These are phyloP conservation scores for Raphanus sativus DNA, from an alignment of 345 rosid genomes.

Conservation along the genomic window DNA sequence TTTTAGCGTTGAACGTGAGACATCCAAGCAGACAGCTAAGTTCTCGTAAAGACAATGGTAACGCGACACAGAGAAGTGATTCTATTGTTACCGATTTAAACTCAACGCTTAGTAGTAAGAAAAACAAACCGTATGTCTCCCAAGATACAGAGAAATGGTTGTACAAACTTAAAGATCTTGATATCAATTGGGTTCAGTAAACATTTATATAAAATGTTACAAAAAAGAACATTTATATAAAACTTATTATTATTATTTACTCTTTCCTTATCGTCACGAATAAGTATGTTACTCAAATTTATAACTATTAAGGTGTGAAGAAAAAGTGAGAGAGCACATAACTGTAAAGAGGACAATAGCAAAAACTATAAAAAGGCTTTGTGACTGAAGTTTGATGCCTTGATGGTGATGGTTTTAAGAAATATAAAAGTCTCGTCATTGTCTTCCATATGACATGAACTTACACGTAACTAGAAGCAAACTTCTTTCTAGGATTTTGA, in stretches of 20 bases:
- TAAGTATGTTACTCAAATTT: background rate
- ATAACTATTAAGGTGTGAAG: background rate
- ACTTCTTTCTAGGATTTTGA: conserved; percentile 19
- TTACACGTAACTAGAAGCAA: conserved; percentile 34
- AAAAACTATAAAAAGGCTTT: conserved; percentile 4
- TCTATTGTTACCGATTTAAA: conserved; percentile 27
- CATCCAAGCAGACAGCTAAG: conserved; percentile 58
- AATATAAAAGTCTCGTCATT: conserved; percentile 26
- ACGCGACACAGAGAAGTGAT: conserved; percentile 42
- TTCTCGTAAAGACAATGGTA: conserved; percentile 42
- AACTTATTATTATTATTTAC: background rate
- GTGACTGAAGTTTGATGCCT: conserved; percentile 11
- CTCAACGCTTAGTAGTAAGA: conserved; percentile 14
- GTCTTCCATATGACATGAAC: conserved; percentile 30
- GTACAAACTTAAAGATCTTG: conserved; percentile 59
- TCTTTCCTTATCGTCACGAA: background rate
- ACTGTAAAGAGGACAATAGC: conserved; percentile 5
- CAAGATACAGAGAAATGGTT: conserved; percentile 85
- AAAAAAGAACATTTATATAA: too few relatives aligned
- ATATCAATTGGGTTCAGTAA: conserved; percentile 78
- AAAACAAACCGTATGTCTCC: conserved; percentile 52
- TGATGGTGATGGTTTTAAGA: conserved; percentile 34
- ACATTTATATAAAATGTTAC: background rate
- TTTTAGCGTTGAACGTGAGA: conserved; percentile 74
- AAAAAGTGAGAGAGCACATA: background rate